Base-by-base conservation (phyloP, 1,139 yeast genomes). In the Scheffersomyces quercinus region DNA sequence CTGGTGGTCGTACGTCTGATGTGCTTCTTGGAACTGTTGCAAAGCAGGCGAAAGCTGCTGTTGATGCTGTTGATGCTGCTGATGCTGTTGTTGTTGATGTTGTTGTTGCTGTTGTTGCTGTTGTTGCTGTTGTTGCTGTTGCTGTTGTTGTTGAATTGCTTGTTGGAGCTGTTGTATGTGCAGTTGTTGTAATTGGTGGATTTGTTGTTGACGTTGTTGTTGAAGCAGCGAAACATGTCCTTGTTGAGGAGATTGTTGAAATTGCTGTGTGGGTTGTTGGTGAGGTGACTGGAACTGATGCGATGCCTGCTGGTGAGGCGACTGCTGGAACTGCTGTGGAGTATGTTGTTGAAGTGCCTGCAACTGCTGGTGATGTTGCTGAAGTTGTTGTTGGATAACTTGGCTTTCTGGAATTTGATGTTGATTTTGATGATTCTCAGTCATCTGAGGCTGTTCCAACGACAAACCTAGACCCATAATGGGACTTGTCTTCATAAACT, bases 91-190 rank as follows among this genome's bases (percentile, higher is more conserved):
- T 10, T n/a, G 20, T 9, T 30, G 39, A 14, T 34, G 41, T 11
- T 13, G 14, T 3, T 13, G 45, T 12, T 35, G 38, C 24, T 38
- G 35, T 28, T 44, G 41, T 5, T 46, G 48, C 35, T 28, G 50
- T 33, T 43, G 36, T 38, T 45, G 46, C 3, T 20, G 26, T 8
- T 20, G 26, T 2, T 20, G 26, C 9, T 6, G 26, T 1, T 20
- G 7, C 2, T 20, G 26, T 2, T 20, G 26, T 8, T 20, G 9
- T 5, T 20, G 26, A 20, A 20, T 20, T 20, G 26, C 26, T 6
- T 20, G 26, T 6, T 20, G 26, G 26, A 20, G 26, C 8, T 20
- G 26, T 20, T 20, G 26, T 20, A 20, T 20, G 8, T 20, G 26
- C 26, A 20, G 26, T 20, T 20, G 26, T 20, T 20, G 26, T 20